phyloP scores from a whole-genome alignment of 495 filamentous ascomycete species.

The Penicillium macrosclerotiorum region DNA sequence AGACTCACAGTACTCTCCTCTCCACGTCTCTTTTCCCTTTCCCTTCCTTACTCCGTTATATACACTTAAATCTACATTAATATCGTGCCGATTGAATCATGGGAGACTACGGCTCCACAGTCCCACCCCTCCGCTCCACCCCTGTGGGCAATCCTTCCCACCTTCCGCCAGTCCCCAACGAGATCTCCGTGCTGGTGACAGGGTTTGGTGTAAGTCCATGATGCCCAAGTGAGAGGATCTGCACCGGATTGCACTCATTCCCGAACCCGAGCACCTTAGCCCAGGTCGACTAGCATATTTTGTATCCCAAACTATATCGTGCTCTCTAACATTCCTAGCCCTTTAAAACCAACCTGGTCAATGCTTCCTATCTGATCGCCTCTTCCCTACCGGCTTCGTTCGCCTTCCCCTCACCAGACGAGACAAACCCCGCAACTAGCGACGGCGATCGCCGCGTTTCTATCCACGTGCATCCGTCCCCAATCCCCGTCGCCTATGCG shows the following conservation, averaged over 20 bases:
- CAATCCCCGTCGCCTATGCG: slow-evolving; percentile 68
- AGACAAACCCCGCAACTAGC: slow-evolving; percentile 7
- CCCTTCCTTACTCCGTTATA: neutral
- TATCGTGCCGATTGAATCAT: slow-evolving; percentile 22
- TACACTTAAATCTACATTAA: neutral
- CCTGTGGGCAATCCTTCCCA: slow-evolving; percentile 14
- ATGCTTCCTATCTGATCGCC: slow-evolving; percentile 72
- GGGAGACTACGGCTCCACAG: slow-evolving; percentile 39
- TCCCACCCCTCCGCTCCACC: slow-evolving; percentile 14
- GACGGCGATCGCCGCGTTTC: slow-evolving; percentile 51
- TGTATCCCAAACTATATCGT: slow-evolving; percentile 8
- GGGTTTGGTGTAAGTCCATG: slow-evolving; percentile 63
- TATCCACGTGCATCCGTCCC: slow-evolving; percentile 61
- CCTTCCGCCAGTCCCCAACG: slow-evolving; percentile 23
- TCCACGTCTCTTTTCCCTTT: neutral
- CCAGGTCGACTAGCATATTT: too few relatives aligned
- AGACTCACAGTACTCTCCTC: neutral
- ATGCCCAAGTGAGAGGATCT: slow-evolving; percentile 6
- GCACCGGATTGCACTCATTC: slow-evolving; percentile 10
- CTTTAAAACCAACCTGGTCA: slow-evolving; percentile 64
- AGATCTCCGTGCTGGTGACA: slow-evolving; percentile 67
- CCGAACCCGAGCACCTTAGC: slow-evolving; percentile 2
- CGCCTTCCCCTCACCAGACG: slow-evolving; percentile 23
- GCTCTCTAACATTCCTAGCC: slow-evolving; percentile 51
- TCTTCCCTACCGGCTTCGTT: slow-evolving; percentile 43